A percentile compares a stretch with the other conserved stretches of the same genome.
phyloP scores from a whole-genome alignment of 345 rosid species.

The Eucalyptus marginata region DNA sequence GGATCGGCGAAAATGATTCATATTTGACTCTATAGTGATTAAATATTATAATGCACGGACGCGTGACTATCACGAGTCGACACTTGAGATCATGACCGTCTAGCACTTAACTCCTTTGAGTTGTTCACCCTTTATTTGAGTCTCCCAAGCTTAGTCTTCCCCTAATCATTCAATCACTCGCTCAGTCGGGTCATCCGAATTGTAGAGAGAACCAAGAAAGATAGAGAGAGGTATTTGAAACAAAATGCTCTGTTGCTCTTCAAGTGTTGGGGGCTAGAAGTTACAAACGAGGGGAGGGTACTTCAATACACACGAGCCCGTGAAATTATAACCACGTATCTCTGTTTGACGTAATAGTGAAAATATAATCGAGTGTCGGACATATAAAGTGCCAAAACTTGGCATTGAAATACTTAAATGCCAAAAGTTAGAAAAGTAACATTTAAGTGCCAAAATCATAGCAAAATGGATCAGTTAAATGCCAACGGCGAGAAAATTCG shows the following conservation, averaged over 20 bases:
- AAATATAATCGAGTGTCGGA: too few species aligned
- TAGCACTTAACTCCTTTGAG: not conserved
- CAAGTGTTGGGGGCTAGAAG: not conserved
- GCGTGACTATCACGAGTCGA: not conserved
- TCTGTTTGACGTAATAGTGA: not conserved
- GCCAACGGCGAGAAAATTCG: fast-evolving
- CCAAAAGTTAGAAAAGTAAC: too few species aligned
- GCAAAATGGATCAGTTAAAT: fast-evolving
- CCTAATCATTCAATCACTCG: not conserved
- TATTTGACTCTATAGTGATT: not conserved
- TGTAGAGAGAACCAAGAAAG: not conserved
- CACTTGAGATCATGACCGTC: not conserved
- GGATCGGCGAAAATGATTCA: not conserved
- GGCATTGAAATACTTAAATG: too few species aligned
- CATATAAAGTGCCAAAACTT: too few species aligned
- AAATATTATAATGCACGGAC: not conserved
- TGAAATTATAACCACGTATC: too few species aligned
- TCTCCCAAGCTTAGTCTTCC: not conserved
- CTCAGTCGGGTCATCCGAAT: not conserved
- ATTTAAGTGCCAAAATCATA: fast-evolving
- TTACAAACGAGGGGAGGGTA: not conserved
- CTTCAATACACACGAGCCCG: not conserved
- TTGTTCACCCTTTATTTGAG: not conserved
- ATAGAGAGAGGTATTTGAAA: not conserved
- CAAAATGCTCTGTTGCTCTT: not conserved